Evolutionary conservation across 176 grass and related monocot genomes (phyloP).

Genomic region (Calamus simplicifolius): DNA sequence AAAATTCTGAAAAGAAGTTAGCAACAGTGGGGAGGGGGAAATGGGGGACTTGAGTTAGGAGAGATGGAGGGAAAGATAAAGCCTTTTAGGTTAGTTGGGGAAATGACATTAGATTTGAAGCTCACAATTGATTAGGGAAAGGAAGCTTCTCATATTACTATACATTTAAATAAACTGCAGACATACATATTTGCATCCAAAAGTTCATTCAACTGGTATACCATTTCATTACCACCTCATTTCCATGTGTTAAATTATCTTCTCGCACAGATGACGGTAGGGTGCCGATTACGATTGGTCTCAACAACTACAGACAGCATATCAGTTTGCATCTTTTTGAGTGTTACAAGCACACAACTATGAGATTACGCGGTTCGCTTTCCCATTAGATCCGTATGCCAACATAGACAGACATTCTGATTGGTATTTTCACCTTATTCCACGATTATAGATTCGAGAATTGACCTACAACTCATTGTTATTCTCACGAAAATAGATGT

Average conservation of each 20-base stretch:
- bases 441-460: neutral
- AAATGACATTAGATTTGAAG: slow-evolving; percentile 21
- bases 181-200: too few species aligned
- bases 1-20: slow-evolving; percentile 11
- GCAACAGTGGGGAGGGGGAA: slow-evolving; percentile 1
- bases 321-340: too few species aligned
- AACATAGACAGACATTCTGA: too few species aligned
- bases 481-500: too few species aligned
- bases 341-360: too few species aligned
- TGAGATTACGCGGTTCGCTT: too few species aligned
- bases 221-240: neutral
- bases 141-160: too few species aligned
- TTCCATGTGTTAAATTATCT: neutral
- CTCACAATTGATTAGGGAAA: neutral
- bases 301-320: too few species aligned
- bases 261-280: too few species aligned
- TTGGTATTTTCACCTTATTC: neutral
- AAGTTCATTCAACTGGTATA: neutral
- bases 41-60: slow-evolving; percentile 7
- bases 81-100: slow-evolving; percentile 29
- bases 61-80: slow-evolving; percentile 16
- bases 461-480: too few species aligned
- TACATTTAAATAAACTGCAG: too few species aligned
- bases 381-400: neutral
- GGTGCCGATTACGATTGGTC: too few species aligned